phyloP scores from a whole-genome alignment of 192 early-diverging fungal species.

The Coemansia sp. region DNA sequence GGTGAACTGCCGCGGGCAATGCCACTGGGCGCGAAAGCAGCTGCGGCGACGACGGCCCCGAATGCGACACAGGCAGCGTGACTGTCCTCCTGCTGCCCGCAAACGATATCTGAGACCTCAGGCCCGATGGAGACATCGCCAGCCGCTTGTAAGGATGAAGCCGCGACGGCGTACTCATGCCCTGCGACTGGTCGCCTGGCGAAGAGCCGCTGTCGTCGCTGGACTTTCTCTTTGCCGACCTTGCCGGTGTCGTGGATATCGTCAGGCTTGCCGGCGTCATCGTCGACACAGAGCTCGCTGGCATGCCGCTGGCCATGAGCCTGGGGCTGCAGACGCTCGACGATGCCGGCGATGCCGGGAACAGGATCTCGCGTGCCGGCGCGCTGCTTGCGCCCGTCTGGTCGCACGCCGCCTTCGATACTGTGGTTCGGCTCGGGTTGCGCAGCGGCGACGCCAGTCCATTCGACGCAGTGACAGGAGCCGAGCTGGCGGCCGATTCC shows the following conservation, averaged over 20 bases:
- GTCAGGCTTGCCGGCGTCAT: slow-evolving; percentile 4
- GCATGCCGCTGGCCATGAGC: slow-evolving; percentile 7
- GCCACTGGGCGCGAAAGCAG: slow-evolving; percentile 19
- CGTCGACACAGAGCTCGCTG: not conserved
- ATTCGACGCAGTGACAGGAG: not conserved
- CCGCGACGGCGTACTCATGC: not conserved
- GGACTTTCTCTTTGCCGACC: slow-evolving; percentile 38
- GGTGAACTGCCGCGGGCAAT: not conserved
- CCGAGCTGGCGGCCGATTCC: not conserved
- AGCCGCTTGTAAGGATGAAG: slow-evolving; percentile 36
- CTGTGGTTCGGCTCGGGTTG: slow-evolving; percentile 4
- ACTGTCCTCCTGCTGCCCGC: slow-evolving; percentile 7
- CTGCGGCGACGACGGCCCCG: slow-evolving; percentile 33
- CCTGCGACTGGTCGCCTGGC: slow-evolving; percentile 4
- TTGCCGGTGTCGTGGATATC: not conserved
- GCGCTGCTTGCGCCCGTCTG: not conserved
- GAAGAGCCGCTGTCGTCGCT: slow-evolving; percentile 21
- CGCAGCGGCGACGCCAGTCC: slow-evolving; percentile 6
- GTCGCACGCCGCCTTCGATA: not conserved
- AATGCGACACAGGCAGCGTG: slow-evolving; percentile 12
- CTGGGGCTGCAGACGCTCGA: slow-evolving; percentile 33
- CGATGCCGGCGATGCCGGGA: slow-evolving; percentile 28
- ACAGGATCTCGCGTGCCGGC: slow-evolving; percentile 10
- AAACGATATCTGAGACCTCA: slow-evolving; percentile 37
- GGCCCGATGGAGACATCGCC: slow-evolving; percentile 49